phyloP scores from a whole-genome alignment of 768 basidiomycete species.

The Tephrocybe sp. region DNA sequence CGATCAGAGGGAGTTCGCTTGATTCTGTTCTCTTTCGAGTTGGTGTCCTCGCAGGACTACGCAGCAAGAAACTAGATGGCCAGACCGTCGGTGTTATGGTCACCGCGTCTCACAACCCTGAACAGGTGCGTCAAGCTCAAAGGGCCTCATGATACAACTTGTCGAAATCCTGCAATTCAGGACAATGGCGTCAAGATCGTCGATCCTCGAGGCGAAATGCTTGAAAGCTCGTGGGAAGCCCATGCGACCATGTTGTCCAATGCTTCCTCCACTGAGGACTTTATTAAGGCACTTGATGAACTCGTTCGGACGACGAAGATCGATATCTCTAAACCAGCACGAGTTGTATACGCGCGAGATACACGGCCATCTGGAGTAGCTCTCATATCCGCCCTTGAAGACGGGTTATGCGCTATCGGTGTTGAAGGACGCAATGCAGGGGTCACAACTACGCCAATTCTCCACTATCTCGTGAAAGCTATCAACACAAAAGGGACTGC shows the following conservation, averaged over 20 bases:
- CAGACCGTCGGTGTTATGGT: constrained; percentile 97
- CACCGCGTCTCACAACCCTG: constrained; percentile 99
- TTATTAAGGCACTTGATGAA: constrained; percentile 61
- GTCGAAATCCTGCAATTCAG: constrained; percentile 37
- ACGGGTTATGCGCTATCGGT: constrained; percentile 76
- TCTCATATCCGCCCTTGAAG: constrained; percentile 75
- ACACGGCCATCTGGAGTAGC: constrained; percentile 85
- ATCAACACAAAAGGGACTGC: constrained; percentile 84
- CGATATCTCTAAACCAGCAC: constrained; percentile 74
- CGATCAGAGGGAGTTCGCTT: constrained; percentile 60
- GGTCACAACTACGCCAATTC: constrained; percentile 89
- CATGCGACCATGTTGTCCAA: constrained; percentile 90
- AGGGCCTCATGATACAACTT: constrained; percentile 9
- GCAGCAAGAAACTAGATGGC: constrained; percentile 91
- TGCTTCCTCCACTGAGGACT: constrained; percentile 69
- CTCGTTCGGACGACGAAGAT: constrained; percentile 70
- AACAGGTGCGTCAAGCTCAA: constrained; percentile 54
- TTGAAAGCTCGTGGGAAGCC: constrained; percentile 88
- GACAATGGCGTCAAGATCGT: constrained; percentile 99
- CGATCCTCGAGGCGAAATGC: constrained; percentile 97
- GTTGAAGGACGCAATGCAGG: constrained; percentile 74
- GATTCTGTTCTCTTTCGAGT: constrained; percentile 95
- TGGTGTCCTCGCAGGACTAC: constrained; percentile 83
- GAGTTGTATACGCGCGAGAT: constrained; percentile 89
- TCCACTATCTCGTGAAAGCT: constrained; percentile 91